A percentile compares a stretch with the other conserved stretches of the same genome.
phyloP scores from a whole-genome alignment of 2,329 filamentous ascomycete species.

The Colletotrichum phormii region DNA sequence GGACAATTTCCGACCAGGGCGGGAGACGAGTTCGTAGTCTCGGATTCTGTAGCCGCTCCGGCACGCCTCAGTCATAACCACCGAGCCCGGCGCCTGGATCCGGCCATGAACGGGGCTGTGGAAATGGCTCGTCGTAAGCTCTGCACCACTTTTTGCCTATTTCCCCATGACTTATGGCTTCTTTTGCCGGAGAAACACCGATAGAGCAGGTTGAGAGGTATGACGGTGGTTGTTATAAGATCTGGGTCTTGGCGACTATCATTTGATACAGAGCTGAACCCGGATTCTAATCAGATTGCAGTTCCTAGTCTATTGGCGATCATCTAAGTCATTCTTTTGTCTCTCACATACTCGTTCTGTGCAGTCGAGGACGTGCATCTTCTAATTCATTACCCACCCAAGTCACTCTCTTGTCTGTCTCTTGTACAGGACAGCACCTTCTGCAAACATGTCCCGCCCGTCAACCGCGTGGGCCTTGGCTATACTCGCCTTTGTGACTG shows the following conservation, averaged over 20 bases:
- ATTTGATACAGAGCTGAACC: not conserved
- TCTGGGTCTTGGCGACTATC: not conserved
- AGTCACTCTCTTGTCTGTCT: not conserved
- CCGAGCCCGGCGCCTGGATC: not conserved
- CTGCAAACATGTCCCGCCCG: not conserved
- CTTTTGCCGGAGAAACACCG: not conserved
- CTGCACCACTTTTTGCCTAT: not conserved
- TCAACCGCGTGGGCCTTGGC: conserved; percentile 12
- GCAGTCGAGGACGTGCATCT: not conserved
- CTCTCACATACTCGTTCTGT: not conserved
- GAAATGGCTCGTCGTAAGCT: conserved; percentile 19
- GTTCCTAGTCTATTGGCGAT: no score
- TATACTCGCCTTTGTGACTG: conserved; percentile 31
- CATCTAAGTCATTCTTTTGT: not conserved
- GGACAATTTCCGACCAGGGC: not conserved
- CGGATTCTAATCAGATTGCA: not conserved
- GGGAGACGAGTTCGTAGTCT: not conserved
- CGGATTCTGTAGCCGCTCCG: not conserved
- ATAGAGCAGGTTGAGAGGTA: not conserved
- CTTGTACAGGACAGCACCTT: not conserved
- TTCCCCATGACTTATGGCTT: not conserved
- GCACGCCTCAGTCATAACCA: no score
- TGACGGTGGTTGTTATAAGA: not conserved
- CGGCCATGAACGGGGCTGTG: not conserved
- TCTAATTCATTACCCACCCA: no score